Evolutionary conservation across 257 asterid species (phyloP).

Genomic region (Cruciata laevipes): DNA sequence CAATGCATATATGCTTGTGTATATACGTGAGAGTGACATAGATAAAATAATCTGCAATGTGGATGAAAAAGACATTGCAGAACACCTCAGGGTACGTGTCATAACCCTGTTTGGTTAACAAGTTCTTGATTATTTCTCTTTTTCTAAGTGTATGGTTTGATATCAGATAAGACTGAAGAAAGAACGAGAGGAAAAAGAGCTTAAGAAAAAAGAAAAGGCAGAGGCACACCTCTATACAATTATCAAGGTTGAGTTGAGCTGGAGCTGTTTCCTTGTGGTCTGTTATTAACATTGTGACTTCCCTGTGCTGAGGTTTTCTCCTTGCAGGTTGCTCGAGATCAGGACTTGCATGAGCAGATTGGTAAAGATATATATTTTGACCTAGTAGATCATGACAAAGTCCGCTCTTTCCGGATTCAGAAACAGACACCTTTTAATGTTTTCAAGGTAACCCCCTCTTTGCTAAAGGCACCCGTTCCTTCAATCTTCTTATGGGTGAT

Average conservation of each 20-base stretch:
- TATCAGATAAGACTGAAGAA: constrained; percentile 62
- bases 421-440: constrained; percentile 53
- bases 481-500: too few species aligned
- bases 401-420: constrained; percentile 70
- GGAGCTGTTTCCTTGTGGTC: neutral
- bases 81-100: constrained; percentile 64
- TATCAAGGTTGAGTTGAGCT: constrained; percentile 49
- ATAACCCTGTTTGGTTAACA: constrained; percentile 6
- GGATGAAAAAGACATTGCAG: constrained; percentile 82
- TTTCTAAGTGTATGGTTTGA: neutral
- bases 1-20: constrained; percentile 82
- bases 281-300: neutral
- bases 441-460: constrained; percentile 53
- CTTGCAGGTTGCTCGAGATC: constrained; percentile 75
- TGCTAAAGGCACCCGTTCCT: neutral
- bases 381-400: constrained; percentile 88
- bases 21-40: constrained; percentile 71
- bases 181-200: constrained; percentile 79
- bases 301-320: neutral
- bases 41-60: constrained; percentile 73
- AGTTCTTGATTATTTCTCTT: constrained; percentile 17
- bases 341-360: constrained; percentile 62
- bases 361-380: constrained; percentile 80
- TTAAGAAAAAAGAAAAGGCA: constrained; percentile 68
- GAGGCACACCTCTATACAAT: constrained; percentile 85